Conservation (phyloP, 306 rosid genomes). For the Fragaria vesca region DNA sequence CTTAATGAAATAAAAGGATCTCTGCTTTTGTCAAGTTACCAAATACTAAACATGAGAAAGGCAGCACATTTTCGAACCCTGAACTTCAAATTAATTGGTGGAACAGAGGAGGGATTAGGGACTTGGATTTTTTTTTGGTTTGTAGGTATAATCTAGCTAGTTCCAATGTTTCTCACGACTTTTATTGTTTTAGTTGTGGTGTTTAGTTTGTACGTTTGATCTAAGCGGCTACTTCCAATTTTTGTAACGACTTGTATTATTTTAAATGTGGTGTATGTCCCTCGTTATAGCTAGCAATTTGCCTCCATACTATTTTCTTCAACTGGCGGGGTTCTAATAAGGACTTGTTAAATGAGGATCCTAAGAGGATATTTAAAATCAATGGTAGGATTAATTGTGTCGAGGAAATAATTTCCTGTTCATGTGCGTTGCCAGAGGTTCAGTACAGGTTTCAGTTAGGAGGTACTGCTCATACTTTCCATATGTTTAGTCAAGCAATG, state of each 20-base stretch:
- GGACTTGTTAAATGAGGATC: background rate
- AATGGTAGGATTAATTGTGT: too few species aligned
- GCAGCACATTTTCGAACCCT: background rate
- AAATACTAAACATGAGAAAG: too few species aligned
- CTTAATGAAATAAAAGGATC: background rate
- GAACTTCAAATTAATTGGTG: too few species aligned
- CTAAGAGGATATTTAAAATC: too few species aligned
- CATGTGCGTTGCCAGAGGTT: background rate
- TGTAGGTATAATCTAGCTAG: background rate
- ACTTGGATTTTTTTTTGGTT: too few species aligned
- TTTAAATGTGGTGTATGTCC: background rate
- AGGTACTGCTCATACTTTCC: background rate
- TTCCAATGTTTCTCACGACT: background rate
- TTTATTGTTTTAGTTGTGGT: background rate
- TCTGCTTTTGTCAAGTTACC: background rate
- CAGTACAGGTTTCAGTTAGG: background rate
- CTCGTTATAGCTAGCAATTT: too few species aligned
- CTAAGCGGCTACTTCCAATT: background rate
- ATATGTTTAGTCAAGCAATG: background rate
- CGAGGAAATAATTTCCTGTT: too few species aligned
- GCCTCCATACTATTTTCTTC: too few species aligned
- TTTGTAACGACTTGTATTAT: too few species aligned
- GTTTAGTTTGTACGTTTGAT: background rate
- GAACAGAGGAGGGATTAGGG: too few species aligned
- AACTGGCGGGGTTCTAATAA: background rate